These are phyloP conservation scores for Dioscorea alata DNA, from an alignment of 106 monocot species.

Conservation along the genomic window DNA sequence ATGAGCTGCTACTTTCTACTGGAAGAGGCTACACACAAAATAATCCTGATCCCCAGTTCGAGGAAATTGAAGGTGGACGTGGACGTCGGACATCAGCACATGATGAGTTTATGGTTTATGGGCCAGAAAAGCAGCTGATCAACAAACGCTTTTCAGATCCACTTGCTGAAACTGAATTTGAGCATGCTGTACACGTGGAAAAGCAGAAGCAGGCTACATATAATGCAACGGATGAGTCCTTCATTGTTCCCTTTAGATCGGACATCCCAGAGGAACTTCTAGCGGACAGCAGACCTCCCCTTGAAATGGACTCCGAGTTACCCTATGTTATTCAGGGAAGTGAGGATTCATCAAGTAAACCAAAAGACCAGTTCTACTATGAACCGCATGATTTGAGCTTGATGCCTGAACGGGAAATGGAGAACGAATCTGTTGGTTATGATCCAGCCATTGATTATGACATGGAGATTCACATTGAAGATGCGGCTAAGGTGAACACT, in stretches of 20 bases:
- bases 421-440: slow-evolving; percentile 41
- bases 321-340: slow-evolving; percentile 23
- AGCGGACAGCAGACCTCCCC: slow-evolving; percentile 23
- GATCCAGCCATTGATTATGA: slow-evolving; percentile 77
- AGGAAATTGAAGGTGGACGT: slow-evolving; percentile 51
- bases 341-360: slow-evolving; percentile 19
- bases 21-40: slow-evolving; percentile 23
- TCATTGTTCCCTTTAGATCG: slow-evolving; percentile 53
- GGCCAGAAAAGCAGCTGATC: slow-evolving; percentile 35
- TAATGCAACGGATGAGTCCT: slow-evolving; percentile 62
- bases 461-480: slow-evolving; percentile 27
- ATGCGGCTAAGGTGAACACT: slow-evolving; percentile 23
- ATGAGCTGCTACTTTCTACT: slow-evolving; percentile 38
- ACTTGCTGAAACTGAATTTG: slow-evolving; percentile 37
- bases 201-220: slow-evolving; percentile 14
- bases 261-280: slow-evolving; percentile 28
- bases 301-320: slow-evolving; percentile 65
- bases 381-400: slow-evolving; percentile 80
- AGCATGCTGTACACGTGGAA: slow-evolving; percentile 19
- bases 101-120: slow-evolving; percentile 71
- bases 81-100: slow-evolving; percentile 26
- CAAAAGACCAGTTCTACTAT: slow-evolving; percentile 31
- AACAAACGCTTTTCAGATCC: slow-evolving; percentile 38
- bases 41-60: slow-evolving; percentile 26
- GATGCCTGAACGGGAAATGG: slow-evolving; percentile 58